Conservation (phyloP, 2,329 filamentous ascomycete species). For the Colletotrichum cordylinicola region DNA sequence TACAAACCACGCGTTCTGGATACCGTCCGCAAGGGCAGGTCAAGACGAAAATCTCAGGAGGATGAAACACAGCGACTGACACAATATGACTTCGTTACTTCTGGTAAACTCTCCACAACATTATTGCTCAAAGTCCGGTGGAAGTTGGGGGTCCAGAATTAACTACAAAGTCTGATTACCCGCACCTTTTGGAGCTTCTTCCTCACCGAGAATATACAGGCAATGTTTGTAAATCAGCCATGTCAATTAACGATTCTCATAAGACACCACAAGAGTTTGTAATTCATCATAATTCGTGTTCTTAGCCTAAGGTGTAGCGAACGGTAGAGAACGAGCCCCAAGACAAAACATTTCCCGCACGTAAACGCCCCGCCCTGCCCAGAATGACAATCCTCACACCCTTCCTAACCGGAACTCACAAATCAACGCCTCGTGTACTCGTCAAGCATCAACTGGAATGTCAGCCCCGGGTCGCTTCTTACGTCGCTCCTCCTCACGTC, state of each 20-base stretch:
- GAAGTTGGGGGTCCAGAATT: too few relatives aligned
- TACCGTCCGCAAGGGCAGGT: not conserved
- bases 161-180: too few relatives aligned
- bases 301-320: not conserved
- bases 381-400: not conserved
- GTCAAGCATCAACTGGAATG: not conserved
- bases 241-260: not conserved
- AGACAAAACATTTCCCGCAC: not conserved
- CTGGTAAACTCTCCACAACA: not conserved
- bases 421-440: not conserved
- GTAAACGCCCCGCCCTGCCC: not conserved
- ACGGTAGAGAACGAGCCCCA: not conserved
- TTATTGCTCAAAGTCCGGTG: not conserved
- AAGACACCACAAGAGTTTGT: accelerated
- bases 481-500: not conserved
- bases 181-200: not conserved
- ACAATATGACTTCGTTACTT: not conserved
- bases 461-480: not conserved
- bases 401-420: not conserved
- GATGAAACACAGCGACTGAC: not conserved
- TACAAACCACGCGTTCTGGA: not conserved
- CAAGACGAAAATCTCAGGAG: accelerated
- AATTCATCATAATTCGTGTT: not conserved
- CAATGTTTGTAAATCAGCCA: not conserved
- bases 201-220: too few relatives aligned